Evolutionary conservation across 2,329 filamentous ascomycete genomes (phyloP).

Genomic region (Fusarium sp.): DNA sequence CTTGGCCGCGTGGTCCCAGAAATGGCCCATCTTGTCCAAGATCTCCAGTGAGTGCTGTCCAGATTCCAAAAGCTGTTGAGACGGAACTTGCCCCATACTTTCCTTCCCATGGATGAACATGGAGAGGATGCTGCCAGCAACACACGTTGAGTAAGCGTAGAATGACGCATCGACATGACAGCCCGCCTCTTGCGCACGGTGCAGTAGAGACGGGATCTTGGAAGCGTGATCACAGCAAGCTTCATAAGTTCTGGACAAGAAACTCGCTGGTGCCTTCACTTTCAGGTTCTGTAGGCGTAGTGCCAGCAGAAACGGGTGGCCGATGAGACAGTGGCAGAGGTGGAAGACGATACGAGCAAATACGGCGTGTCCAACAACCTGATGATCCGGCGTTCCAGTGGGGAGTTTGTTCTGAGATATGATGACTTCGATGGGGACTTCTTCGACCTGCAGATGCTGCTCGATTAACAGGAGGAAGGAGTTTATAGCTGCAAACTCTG

Average conservation of each 20-base stretch:
- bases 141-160: neutral
- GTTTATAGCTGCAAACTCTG: neutral
- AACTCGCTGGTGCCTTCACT: neutral
- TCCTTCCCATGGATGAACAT: neutral
- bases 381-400: neutral
- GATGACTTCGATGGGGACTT: neutral
- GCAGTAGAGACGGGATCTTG: neutral
- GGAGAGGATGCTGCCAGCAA: neutral
- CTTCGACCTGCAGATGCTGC: neutral
- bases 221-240: neutral
- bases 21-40: neutral
- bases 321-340: neutral
- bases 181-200: neutral
- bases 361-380: neutral
- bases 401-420: neutral
- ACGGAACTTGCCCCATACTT: neutral
- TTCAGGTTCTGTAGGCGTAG: accelerated
- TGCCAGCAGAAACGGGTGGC: neutral
- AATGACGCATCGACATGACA: neutral
- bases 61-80: neutral
- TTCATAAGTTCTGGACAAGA: neutral
- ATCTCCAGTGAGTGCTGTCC: neutral
- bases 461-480: neutral
- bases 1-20: conserved; percentile 21
- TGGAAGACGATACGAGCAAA: neutral